Base-by-base conservation (phyloP, 768 basidiomycete species). In the Ramaria rubella region DNA sequence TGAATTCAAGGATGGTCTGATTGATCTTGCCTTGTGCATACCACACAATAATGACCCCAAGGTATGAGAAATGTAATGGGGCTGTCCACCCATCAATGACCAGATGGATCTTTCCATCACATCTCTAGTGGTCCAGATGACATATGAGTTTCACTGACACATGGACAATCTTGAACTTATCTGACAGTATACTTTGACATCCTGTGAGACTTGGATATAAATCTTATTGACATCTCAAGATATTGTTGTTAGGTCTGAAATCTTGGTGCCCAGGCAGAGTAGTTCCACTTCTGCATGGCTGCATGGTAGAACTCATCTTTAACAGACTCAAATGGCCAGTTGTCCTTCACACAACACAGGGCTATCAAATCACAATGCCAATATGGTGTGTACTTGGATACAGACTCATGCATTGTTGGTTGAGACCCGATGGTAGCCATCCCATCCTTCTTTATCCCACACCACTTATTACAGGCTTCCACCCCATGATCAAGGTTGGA, bases 21-120 rank as follows among this genome's bases (percentile, higher is more conserved):
- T 68, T 65, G 15, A 72, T 68, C 14, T 43, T 34, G 2, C 72
- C 70, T 15, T 61, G 30, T 1, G 58, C 58, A 61, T 58, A 64
- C 72, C 66, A 68, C 17, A 65, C 49, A 17, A 74, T 55, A 23
- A 69, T 69, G 34, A 71, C 52, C 1, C 71, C 69, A 15, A 72
- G 65, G 52, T 66, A 71, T 6, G 67, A 66, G 8, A 60, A 51
- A 1, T 59, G 59, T 21, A 69, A 51, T 7, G 70, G 70, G 12
- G 66, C 61, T 2, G 69, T n/a, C n/a, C n/a, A n/a, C n/a, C n/a
- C n/a, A n/a, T n/a, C n/a, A n/a, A n/a, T 70, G 24, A 66, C 69
- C 19, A 67, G 52, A 58, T 72, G 70, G 27, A 72, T 59, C 5
- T 65, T 48, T 8, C 59, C 27, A 24, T 59, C 52, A 46, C 51